Conservation (phyloP, 345 rosid genomes). For the Salix purpurea region DNA sequence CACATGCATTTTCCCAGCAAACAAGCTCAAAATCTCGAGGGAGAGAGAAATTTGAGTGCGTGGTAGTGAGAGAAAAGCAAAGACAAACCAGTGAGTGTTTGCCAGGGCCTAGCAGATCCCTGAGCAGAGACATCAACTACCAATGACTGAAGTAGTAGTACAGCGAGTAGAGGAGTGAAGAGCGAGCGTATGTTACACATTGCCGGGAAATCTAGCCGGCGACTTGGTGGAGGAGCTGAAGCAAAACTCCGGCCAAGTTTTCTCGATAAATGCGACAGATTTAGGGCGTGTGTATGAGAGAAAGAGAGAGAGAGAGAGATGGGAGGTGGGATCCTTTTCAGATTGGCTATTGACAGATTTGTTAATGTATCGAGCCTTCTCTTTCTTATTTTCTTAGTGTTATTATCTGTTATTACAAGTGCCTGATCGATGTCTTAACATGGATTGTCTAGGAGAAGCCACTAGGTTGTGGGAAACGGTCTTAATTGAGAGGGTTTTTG, state of each 20-base stretch:
- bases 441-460: not conserved
- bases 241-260: not conserved
- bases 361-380: not conserved
- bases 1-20: not conserved
- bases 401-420: not conserved
- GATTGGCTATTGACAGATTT: conserved; percentile 1
- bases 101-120: conserved; percentile 2
- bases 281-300: not conserved
- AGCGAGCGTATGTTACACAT: not conserved
- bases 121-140: conserved; percentile 7
- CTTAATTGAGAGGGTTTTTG: too few species aligned
- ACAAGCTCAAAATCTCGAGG: not conserved
- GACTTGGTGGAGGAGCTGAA: not conserved
- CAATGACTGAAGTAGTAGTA: conserved; percentile 1
- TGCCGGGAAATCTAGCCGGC: conserved; percentile 10
- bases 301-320: not conserved
- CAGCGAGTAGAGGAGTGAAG: not conserved
- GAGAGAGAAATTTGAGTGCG: not conserved
- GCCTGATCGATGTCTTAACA: not conserved
- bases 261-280: conserved; percentile 3
- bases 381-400: not conserved
- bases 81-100: conserved; percentile 11
- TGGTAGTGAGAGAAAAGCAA: not conserved
- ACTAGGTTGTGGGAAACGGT: not conserved
- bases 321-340: not conserved